Evolutionary conservation across 768 basidiomycete species (phyloP).

Genomic region (Suillus subaureus): DNA sequence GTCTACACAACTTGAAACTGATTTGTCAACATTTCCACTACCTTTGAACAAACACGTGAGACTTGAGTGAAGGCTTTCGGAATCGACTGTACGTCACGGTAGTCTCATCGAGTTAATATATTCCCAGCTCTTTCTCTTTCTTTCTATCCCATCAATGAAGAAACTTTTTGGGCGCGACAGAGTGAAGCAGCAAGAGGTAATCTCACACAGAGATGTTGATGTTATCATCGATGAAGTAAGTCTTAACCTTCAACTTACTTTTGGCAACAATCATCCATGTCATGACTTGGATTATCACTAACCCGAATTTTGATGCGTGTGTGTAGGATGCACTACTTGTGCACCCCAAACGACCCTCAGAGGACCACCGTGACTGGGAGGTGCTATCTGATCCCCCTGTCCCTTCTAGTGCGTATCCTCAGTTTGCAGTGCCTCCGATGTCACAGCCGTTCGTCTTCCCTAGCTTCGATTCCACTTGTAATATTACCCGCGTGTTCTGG

Average conservation of each 20-base stretch:
- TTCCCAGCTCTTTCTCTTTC: too few species aligned
- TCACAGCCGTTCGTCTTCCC: constrained; percentile 54
- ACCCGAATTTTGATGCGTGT: not conserved
- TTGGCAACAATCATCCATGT: not conserved
- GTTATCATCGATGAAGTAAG: constrained; percentile 33
- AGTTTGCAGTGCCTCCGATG: constrained; percentile 23
- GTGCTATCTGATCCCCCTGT: constrained; percentile 11
- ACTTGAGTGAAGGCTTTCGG: too few species aligned
- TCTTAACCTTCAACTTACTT: constrained; percentile 7
- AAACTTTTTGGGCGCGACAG: constrained; percentile 60
- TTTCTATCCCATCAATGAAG: constrained; percentile 50
- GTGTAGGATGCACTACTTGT: not conserved
- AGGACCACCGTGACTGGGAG: constrained; percentile 9
- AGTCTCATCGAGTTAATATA: too few species aligned
- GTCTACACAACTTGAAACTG: too few species aligned
- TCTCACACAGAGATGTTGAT: constrained; percentile 25
- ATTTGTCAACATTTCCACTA: too few species aligned
- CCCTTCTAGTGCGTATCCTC: constrained; percentile 18
- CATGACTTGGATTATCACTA: not conserved
- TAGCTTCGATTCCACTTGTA: constrained; percentile 46
- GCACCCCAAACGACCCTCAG: not conserved
- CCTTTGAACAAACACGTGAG: too few species aligned
- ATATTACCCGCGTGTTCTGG: constrained; percentile 37
- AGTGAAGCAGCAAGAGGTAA: constrained; percentile 38
- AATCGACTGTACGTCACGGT: too few species aligned